Base-by-base conservation (phyloP, 768 basidiomycete genomes). In the Termitomyces sp. region DNA sequence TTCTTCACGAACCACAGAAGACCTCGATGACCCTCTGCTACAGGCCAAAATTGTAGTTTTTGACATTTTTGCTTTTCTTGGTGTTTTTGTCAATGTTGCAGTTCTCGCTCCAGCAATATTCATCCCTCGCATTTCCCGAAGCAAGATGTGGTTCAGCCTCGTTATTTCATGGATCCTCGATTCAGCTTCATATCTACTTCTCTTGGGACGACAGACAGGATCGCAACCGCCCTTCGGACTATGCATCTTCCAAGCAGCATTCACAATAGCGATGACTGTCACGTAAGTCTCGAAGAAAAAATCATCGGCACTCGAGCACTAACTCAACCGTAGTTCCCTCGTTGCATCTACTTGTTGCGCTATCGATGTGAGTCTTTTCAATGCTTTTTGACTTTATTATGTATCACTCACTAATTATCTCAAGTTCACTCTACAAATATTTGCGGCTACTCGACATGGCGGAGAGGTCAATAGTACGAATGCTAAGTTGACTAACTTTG, bases 291-390 rank as follows among this genome's bases (percentile, higher is more conserved):
- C 9, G 29, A 29, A 39, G 5, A 3, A 52, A 44, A 2, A 11
- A n/a, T n/a, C 7, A 23, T 25, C 3, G 13, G 11, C 15, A 39
- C 5, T 39, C 13, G 38, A 39, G 15, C 3, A 15, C 5, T 39
- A 15, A 39, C 12, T n/a, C n/a, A 5, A 15, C 9, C 2, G 2
- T 20, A 53, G 52, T 10, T 53, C 43, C 18, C 46, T 53, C 7
- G n/a, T 46, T 1, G 43, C 31, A 16, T 53, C 42, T 7, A 46
- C 43, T 10, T 53, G 43, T 43, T 53, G 46, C 35, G 42, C 52
- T 38, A 44, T 40, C 10, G 52, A 49, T 33, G 41, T 45, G 7
- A 13, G 15, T 52, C 35, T n/a, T n/a, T n/a, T n/a, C n/a, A n/a
- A n/a, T n/a, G n/a, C 35, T 25, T 36, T 49, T 13, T 22, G 6